Evolutionary conservation across 768 basidiomycete species (phyloP), one percentile per base, ranked within the genome.

Genomic region (Vararia minispora): DNA sequence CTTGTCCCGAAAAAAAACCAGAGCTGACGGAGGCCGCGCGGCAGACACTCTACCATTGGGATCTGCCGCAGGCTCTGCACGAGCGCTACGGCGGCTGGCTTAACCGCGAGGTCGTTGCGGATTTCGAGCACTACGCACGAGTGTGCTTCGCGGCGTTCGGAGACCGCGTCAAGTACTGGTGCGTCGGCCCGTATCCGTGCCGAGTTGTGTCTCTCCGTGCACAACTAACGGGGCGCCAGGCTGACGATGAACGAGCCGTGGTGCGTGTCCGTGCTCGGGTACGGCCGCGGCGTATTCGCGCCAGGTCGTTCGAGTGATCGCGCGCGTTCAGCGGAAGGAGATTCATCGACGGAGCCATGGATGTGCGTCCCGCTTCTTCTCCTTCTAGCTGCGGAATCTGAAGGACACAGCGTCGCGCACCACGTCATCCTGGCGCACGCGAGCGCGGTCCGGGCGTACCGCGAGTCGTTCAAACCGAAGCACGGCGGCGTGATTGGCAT

Each of bases 231-330:
- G 41, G 35, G 47, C 33, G n/a, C 27, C 39, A 77, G 76, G 77
- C 55, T 83, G 34, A 84, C 80, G 3, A 63, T 83, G 58, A 84
- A 85, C 54, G 81, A 87, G 60, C 79, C 79, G 0, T 80, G 75
- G 78, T 76, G 75, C 52, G 65, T 77, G 36, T 69, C 80, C 35
- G 64, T 80, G 48, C 60, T 79, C 33, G 80, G 82, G n/a, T 78
- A 82, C 50, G 75, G 76, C 11, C 65, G 71, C 32, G 81, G 79
- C 32, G 68, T 76, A 11, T 84, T 84, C 45, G 81, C 78, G 3
- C 80, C 79, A 30, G 79, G 80, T 27, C 63, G 77, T 39, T 76
- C 73, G 49, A 78, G 74, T 57, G 74, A 79, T 54, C 71, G 80
- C 16, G 53, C 49, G 37, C 69, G 74, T 39, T 75, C 69, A 28